Evolutionary conservation across 169 alveolate genomes (phyloP), one percentile per base, ranked within the genome.

Genomic region (Plasmodium chabaudi): DNA sequence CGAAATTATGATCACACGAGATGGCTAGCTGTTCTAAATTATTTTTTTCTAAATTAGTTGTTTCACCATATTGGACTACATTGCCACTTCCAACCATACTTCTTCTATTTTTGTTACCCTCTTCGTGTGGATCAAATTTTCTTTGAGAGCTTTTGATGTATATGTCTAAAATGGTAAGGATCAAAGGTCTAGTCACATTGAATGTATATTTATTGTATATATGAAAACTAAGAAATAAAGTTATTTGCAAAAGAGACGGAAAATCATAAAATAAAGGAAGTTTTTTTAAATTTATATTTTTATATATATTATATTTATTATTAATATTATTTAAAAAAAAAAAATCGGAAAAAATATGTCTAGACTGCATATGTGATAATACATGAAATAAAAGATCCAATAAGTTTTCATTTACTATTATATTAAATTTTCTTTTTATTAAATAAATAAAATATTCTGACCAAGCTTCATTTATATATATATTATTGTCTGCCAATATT

Each of bases 391-490:
- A 42, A 9, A 65, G 2, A 25, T 42, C 61, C 12, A 47, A 69
- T 1, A 12, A 51, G 17, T 68, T 47, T 60, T 25, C 34, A 53
- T 42, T 79, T 57, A 47, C 46, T 23, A 64, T 64, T n/a, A 65
- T 55, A 39, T 25, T 0, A 57, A 53, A 65, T 79, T 79, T 79
- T 17, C 17, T 34, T 55, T 65, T 64, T 5, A 79, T 53, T 17
- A 79, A 39, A 25, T 77, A 65, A 15, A 67, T 13, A 51, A 79
- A 65, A 70, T 79, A 79, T 21, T 65, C n/a, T 25, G 72, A 42
- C 89, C 89, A 79, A 12, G 17, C 13, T 5, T 67, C 60, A 42
- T 79, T 70, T n/a, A 79, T 42, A 25, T 79, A 70, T 17, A 79
- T 65, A 51, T 79, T 69, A 25, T 68, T 64, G 17, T 79, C 59